phyloP scores from a whole-genome alignment of 2,329 filamentous ascomycete genomes.

The Rhexocercosporidium sp. region DNA sequence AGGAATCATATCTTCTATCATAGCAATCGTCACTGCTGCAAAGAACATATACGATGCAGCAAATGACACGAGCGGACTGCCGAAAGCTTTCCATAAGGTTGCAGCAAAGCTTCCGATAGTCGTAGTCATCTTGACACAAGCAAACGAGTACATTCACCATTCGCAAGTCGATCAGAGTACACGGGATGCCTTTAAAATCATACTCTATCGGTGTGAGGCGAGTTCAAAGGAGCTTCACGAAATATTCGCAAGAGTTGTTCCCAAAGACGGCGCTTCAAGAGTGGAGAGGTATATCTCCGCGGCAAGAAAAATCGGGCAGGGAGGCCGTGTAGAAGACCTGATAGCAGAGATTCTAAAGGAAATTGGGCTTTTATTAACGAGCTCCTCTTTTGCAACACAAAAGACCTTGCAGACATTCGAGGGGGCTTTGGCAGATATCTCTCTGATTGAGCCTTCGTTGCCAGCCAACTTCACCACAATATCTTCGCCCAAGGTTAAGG shows the following conservation, averaged over 20 bases:
- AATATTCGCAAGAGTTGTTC: not conserved
- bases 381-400: not conserved
- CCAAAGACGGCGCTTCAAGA: not conserved
- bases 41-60: constrained; percentile 24
- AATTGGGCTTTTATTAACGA: not conserved
- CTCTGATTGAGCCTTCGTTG: not conserved
- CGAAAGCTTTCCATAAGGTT: constrained; percentile 19
- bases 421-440: not conserved
- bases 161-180: not conserved
- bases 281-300: not conserved
- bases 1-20: constrained; percentile 27
- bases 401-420: not conserved
- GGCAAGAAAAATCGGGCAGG: not conserved
- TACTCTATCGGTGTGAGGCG: not conserved
- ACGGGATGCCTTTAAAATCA: not conserved
- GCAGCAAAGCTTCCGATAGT: not conserved
- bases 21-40: constrained; percentile 25
- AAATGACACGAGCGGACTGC: constrained; percentile 21
- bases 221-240: not conserved
- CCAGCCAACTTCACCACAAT: not conserved
- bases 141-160: not conserved
- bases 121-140: not conserved
- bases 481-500: not conserved
- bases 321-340: not conserved
- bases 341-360: not conserved